A percentile compares a stretch with the other conserved stretches of the same genome.
phyloP scores from a whole-genome alignment of 345 rosid genomes.

The Boechera stricta region DNA sequence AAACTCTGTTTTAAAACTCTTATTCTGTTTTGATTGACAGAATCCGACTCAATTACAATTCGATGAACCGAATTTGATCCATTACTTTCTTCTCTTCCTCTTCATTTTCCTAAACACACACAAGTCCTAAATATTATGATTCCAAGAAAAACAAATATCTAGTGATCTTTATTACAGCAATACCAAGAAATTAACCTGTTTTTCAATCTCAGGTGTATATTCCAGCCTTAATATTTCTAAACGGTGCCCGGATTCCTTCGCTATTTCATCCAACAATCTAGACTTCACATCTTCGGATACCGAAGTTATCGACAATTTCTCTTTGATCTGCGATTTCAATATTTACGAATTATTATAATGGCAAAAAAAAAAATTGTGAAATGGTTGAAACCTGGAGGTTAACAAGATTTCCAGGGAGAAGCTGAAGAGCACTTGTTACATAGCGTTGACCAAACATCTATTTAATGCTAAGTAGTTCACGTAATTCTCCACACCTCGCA shows the following conservation, averaged over 20 bases:
- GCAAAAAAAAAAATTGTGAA: background rate
- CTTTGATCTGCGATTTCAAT: conserved; percentile 52
- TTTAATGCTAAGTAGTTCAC: conserved; percentile 64
- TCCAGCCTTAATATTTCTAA: conserved; percentile 59
- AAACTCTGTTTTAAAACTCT: too few species aligned
- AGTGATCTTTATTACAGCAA: background rate
- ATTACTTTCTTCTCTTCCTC: conserved; percentile 37
- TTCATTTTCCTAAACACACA: conserved; percentile 30
- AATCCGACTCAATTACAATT: too few species aligned
- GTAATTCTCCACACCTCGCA: conserved; percentile 81
- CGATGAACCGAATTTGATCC: background rate
- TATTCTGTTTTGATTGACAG: too few species aligned
- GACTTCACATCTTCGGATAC: conserved; percentile 61
- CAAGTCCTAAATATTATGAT: background rate
- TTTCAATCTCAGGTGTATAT: conserved; percentile 48
- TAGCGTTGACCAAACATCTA: conserved; percentile 73
- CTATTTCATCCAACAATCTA: conserved; percentile 60
- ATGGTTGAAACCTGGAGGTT: conserved; percentile 62
- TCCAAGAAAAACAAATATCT: background rate
- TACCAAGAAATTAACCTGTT: conserved; percentile 15
- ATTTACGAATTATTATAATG: background rate
- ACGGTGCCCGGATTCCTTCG: conserved; percentile 49
- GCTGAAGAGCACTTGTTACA: conserved; percentile 56
- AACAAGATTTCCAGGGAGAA: conserved; percentile 69
- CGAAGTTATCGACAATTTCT: conserved; percentile 51